Evolutionary conservation across 2,329 filamentous ascomycete genomes (phyloP), one percentile per base, ranked within the genome.

Genomic region (Diaporthe citrichinensis): DNA sequence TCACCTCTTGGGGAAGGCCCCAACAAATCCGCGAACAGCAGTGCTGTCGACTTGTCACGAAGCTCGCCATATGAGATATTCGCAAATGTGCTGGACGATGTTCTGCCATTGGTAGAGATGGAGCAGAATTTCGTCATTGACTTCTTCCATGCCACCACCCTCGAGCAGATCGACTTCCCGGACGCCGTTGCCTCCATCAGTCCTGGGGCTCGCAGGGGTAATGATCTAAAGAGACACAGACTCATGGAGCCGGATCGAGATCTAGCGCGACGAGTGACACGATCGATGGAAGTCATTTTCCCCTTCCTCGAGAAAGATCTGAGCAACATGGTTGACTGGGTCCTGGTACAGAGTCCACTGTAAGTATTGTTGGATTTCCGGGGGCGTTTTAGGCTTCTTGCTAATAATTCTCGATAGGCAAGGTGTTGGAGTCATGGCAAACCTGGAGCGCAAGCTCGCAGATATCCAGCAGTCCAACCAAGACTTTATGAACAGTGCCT

Each of bases 81-180:
- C 83, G 89, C 91, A 0, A 92, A 92, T 51, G 92, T 95, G 17
- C 85, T 98, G 77, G 94, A 97, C 74, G 95, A 98, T 80, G 91
- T 97, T 78, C 86, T 96, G 59, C 94, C 94, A 8, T 89, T 98
- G 74, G 92, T 98, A 75, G 93, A 95, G 79, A 96, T 96, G 83
- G 97, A 99, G 84, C 96, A 99, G 83, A 98, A 98, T 82, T 99
- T 98, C 82, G 88, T 98, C 67, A 92, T 98, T n/a, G 95, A 98
- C 79, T 97, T 98, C 83, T 98, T 98, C 89, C 96, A 98, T 80
- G 92, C 97, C 36, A 94, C 94, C n/a, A 97, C 95, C 2, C 88
- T 96, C 39, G 93, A 95, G 80, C 93, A 92, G 49, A 85, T 90
- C 23, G 96, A 98, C 81, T 98, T 98, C 81, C 89, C 94, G 1